phyloP scores from a whole-genome alignment of 2,329 filamentous ascomycete genomes.

The Uncinocarpus reesii region DNA sequence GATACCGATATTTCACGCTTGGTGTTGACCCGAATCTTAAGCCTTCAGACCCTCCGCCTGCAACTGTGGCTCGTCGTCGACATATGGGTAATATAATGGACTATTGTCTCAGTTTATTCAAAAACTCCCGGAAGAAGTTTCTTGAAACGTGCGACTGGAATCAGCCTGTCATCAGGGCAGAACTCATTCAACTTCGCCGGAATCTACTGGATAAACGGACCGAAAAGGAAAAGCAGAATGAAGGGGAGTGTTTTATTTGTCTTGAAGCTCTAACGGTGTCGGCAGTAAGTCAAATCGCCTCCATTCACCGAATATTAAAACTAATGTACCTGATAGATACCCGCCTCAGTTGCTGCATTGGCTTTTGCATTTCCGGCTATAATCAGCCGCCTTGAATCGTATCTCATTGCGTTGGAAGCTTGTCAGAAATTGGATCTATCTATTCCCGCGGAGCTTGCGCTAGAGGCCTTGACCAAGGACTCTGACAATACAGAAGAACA shows the following conservation, averaged over 20 bases:
- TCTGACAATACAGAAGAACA: slow-evolving; percentile 74
- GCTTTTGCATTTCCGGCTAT: slow-evolving; percentile 71
- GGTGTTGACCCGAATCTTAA: slow-evolving; percentile 25
- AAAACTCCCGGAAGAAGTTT: slow-evolving; percentile 45
- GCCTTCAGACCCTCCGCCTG: slow-evolving; percentile 29
- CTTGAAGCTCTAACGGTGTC: slow-evolving; percentile 70
- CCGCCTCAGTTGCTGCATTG: slow-evolving; percentile 59
- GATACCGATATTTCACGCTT: slow-evolving; percentile 47
- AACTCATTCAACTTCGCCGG: slow-evolving; percentile 63
- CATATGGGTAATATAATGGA: slow-evolving; percentile 60
- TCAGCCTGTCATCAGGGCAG: slow-evolving; percentile 73
- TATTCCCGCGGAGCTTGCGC: slow-evolving; percentile 57
- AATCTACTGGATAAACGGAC: slow-evolving; percentile 66
- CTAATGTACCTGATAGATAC: slow-evolving; percentile 43
- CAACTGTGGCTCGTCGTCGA: slow-evolving; percentile 29
- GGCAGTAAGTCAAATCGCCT: slow-evolving; percentile 45
- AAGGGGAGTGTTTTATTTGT: slow-evolving; percentile 56
- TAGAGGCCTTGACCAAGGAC: slow-evolving; percentile 89
- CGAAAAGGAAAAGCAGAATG: slow-evolving; percentile 40
- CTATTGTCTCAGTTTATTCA: slow-evolving; percentile 70
- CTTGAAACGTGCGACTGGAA: slow-evolving; percentile 46
- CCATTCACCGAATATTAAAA: background rate
- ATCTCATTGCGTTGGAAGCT: slow-evolving; percentile 68
- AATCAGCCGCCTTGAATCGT: slow-evolving; percentile 71
- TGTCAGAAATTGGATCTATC: slow-evolving; percentile 54